Evolutionary conservation across 139 green algal species (phyloP).

Genomic region (Asterochloris erici): DNA sequence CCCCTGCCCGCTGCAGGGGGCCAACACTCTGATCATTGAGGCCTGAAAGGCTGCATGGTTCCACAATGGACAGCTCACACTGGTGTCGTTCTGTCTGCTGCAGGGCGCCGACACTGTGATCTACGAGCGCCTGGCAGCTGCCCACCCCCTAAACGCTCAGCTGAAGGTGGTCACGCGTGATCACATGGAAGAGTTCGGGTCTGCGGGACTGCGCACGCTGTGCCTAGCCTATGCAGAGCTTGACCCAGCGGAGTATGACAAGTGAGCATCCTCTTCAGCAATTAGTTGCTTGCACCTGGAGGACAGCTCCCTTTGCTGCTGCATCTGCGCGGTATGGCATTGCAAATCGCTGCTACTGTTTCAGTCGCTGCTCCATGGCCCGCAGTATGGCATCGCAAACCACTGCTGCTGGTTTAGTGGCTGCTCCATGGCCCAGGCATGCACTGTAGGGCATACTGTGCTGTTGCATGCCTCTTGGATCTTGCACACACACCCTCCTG

Average conservation of each 20-base stretch:
- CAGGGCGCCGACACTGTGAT: constrained; percentile 83
- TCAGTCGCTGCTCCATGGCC: too few relatives aligned
- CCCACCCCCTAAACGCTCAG: constrained; percentile 31
- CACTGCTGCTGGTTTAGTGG: too few relatives aligned
- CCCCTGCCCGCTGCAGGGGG: too few relatives aligned
- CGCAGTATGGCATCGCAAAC: too few relatives aligned
- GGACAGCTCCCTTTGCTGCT: background rate
- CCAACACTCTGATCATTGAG: too few relatives aligned
- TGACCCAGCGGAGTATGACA: constrained; percentile 22
- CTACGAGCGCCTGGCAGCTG: constrained; percentile 58
- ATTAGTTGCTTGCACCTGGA: background rate
- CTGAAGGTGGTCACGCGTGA: constrained; percentile 41
- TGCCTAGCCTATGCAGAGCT: constrained; percentile 67
- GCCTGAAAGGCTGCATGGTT: too few relatives aligned
- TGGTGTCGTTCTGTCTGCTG: background rate
- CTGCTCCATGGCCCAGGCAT: too few relatives aligned
- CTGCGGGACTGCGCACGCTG: constrained; percentile 81
- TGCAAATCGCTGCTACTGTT: too few relatives aligned
- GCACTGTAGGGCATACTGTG: too few relatives aligned
- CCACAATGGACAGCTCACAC: background rate
- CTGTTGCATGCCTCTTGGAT: too few relatives aligned
- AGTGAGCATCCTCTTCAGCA: background rate
- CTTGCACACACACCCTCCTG: too few relatives aligned
- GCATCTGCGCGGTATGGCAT: too few relatives aligned
- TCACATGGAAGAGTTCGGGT: constrained; percentile 78